These are phyloP conservation scores for Monotropa hypopitys DNA, from an alignment of 179 eudicot species.

Conservation along the genomic window DNA sequence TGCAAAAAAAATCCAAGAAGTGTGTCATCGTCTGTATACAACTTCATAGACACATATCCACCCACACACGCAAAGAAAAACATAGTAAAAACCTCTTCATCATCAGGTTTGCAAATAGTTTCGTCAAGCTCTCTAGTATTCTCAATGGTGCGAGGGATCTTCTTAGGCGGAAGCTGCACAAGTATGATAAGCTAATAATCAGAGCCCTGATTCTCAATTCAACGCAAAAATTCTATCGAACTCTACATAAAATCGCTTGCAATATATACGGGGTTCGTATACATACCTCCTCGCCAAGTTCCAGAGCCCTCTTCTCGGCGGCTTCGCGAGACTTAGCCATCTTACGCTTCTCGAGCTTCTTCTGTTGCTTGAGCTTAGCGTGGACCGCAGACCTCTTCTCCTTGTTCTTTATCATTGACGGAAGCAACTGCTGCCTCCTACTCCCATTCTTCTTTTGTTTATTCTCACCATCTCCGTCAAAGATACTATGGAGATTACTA, in stretches of 20 bases:
- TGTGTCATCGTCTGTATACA: no score
- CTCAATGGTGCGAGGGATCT: conserved; percentile 72
- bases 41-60: neutral
- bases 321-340: conserved; percentile 65
- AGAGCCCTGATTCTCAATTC: neutral
- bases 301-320: conserved; percentile 64
- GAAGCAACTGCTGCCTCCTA: conserved; percentile 31
- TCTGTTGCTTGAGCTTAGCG: conserved; percentile 64
- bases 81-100: conserved; percentile 55
- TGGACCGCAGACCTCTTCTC: conserved; percentile 69
- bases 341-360: conserved; percentile 76
- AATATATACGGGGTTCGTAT: neutral
- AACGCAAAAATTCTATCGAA: neutral
- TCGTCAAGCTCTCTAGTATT: conserved; percentile 85
- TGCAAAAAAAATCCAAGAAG: neutral
- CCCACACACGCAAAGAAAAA: neutral
- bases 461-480: neutral
- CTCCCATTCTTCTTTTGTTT: conserved; percentile 2
- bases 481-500: neutral
- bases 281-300: conserved; percentile 84
- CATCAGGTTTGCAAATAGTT: conserved; percentile 83
- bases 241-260: neutral
- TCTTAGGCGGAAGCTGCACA: conserved; percentile 58
- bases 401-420: conserved; percentile 82
- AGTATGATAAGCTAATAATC: neutral